These are phyloP conservation scores for Angomonas ambiguus DNA, from an alignment of 208 protist species.

Conservation along the genomic window DNA sequence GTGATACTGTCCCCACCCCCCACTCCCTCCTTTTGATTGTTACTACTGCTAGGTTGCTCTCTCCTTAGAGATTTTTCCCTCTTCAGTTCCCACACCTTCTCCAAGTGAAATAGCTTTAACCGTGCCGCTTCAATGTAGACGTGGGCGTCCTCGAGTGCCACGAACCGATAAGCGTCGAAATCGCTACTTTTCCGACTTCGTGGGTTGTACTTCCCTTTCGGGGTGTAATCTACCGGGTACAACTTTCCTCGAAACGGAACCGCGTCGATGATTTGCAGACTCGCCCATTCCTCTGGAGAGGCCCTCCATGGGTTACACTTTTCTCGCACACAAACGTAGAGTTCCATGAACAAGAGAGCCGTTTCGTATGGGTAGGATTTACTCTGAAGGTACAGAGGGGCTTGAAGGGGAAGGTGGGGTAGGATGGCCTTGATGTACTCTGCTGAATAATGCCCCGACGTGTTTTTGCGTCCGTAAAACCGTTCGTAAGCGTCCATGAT, in stretches of 20 bases:
- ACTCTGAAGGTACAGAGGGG: slow-evolving; percentile 27
- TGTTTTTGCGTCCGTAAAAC: slow-evolving; percentile 11
- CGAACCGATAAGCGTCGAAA: slow-evolving; percentile 20
- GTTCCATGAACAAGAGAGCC: slow-evolving; percentile 35
- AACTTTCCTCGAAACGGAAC: slow-evolving; percentile 42
- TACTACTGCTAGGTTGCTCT: not conserved
- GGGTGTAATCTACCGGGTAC: slow-evolving; percentile 25
- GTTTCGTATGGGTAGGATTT: slow-evolving; percentile 26
- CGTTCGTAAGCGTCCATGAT: slow-evolving; percentile 28
- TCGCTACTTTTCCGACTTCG: slow-evolving; percentile 11
- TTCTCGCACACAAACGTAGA: slow-evolving; percentile 25
- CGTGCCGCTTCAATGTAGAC: slow-evolving; percentile 26
- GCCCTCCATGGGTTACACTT: slow-evolving; percentile 35
- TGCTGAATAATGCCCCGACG: not conserved
- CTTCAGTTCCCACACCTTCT: slow-evolving; percentile 16
- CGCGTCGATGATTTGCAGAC: slow-evolving; percentile 40
- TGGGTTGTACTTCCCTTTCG: not conserved
- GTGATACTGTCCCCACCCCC: not conserved
- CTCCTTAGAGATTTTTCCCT: not conserved
- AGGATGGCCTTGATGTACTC: slow-evolving; percentile 18
- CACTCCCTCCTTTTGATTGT: not conserved
- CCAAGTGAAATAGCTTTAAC: slow-evolving; percentile 19
- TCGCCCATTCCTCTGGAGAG: slow-evolving; percentile 35
- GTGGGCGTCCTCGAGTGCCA: slow-evolving; percentile 14
- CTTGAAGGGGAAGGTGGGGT: slow-evolving; percentile 32